Conservation (phyloP, 208 protist genomes). For the Acanthamoeba sp. region DNA sequence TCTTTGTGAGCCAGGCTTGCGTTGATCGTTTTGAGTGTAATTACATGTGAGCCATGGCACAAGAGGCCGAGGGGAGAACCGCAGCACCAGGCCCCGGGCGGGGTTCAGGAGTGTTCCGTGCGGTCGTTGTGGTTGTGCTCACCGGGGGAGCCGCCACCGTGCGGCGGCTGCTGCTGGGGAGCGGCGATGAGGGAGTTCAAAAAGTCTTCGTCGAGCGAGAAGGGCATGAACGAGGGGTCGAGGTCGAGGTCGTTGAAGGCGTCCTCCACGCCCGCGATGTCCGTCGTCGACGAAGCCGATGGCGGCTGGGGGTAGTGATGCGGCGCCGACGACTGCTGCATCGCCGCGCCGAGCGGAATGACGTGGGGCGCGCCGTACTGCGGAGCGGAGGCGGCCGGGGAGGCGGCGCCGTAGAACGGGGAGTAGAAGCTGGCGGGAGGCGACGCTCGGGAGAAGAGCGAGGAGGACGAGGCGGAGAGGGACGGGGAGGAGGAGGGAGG, state of each 20-base stretch:
- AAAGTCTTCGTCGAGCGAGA: conserved; percentile 3
- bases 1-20: too few relatives aligned
- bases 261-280: conserved; percentile 40
- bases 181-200: background rate
- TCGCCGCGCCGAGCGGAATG: background rate
- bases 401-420: too few relatives aligned
- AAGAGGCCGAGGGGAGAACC: too few relatives aligned
- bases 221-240: background rate
- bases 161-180: background rate
- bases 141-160: background rate
- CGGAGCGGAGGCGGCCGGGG: background rate
- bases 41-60: too few relatives aligned
- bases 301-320: background rate
- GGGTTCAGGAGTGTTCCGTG: background rate
- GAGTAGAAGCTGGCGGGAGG: background rate
- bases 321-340: background rate
- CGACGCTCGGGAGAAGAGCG: background rate
- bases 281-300: background rate
- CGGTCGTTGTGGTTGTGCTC: background rate
- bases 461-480: background rate
- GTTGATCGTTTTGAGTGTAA: too few relatives aligned
- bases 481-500: background rate
- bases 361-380: background rate
- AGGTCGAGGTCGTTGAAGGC: conserved; percentile 23
- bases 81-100: too few relatives aligned